These are phyloP conservation scores for Symbiodinium natans DNA, from an alignment of 73 alveolate species.

Conservation along the genomic window DNA sequence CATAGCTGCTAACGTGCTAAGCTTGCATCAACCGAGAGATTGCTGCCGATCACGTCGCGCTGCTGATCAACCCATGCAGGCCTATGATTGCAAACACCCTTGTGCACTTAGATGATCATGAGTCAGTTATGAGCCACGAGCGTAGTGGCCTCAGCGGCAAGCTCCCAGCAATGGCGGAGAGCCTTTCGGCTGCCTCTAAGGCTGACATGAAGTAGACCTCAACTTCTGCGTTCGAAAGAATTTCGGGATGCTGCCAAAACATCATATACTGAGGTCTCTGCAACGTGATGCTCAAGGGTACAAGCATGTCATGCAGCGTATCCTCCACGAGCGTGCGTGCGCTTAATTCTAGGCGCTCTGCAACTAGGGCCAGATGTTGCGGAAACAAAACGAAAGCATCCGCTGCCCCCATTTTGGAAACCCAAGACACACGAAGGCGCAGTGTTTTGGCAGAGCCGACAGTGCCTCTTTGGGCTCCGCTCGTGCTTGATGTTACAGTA, in stretches of 20 bases:
- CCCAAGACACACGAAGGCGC: neutral
- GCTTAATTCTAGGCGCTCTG: neutral
- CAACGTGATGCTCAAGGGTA: neutral
- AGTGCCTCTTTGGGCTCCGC: neutral
- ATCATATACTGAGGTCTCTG: too few relatives aligned
- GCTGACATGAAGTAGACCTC: neutral
- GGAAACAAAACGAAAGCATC: neutral
- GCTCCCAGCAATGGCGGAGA: neutral
- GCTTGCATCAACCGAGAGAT: neutral
- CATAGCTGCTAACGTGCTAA: neutral
- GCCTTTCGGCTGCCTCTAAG: neutral
- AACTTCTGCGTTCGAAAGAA: too few relatives aligned
- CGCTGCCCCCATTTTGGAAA: neutral
- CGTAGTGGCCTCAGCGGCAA: neutral
- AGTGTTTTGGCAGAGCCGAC: neutral
- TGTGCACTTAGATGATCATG: neutral
- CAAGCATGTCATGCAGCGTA: neutral
- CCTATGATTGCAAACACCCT: neutral
- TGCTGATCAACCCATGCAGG: neutral
- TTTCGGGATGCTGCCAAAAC: too few relatives aligned
- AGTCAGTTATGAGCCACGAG: neutral
- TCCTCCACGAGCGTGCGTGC: neutral
- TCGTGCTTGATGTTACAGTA: constrained; percentile 19
- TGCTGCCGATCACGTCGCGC: neutral
- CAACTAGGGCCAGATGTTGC: neutral